These are phyloP conservation scores for Fusarium nanum DNA, from an alignment of 2,329 filamentous ascomycete genomes.

Conservation along the genomic window DNA sequence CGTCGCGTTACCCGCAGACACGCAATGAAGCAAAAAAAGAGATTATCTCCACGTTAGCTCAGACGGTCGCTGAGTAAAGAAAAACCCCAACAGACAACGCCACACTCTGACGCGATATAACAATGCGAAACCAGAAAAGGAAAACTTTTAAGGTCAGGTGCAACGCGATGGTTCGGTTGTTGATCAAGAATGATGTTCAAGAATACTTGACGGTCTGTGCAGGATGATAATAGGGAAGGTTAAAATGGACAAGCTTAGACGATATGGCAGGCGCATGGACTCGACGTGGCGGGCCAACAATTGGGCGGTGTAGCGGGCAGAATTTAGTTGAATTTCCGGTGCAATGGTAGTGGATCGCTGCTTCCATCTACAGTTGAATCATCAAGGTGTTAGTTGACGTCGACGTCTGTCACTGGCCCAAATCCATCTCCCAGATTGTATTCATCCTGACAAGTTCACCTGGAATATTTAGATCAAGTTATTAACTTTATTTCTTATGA, in stretches of 20 bases:
- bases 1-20: slow-evolving; percentile 38
- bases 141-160: slow-evolving; percentile 19
- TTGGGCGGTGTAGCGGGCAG: slow-evolving; percentile 48
- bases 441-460: neutral
- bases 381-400: neutral
- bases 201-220: slow-evolving; percentile 29
- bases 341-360: neutral
- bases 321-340: slow-evolving; percentile 9
- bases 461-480: neutral
- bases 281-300: slow-evolving; percentile 27
- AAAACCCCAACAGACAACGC: slow-evolving; percentile 26
- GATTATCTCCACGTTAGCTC: slow-evolving; percentile 17
- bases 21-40: slow-evolving; percentile 13
- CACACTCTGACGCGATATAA: slow-evolving; percentile 21
- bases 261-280: slow-evolving; percentile 8
- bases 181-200: slow-evolving; percentile 27
- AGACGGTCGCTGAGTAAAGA: slow-evolving; percentile 9
- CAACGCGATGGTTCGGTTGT: slow-evolving; percentile 19
- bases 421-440: neutral
- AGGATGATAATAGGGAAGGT: slow-evolving; percentile 21
- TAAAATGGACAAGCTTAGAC: slow-evolving; percentile 1
- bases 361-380: neutral
- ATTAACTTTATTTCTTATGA: neutral
- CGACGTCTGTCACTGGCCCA: neutral
- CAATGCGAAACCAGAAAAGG: slow-evolving; percentile 8